These are phyloP conservation scores for Solanum acaule DNA, from an alignment of 257 asterid genomes.

Conservation along the genomic window DNA sequence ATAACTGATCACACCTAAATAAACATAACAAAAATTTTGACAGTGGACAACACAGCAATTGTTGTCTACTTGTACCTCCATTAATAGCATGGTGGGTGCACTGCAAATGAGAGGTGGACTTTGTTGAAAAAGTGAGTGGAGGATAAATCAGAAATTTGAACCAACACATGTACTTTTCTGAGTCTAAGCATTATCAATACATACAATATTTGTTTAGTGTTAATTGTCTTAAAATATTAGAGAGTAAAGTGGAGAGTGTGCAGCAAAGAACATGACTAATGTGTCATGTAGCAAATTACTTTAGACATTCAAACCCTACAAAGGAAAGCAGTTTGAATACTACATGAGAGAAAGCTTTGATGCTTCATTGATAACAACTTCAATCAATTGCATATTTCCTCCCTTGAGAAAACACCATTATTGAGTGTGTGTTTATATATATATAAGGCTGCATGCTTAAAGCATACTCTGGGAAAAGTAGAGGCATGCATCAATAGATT, in stretches of 20 bases:
- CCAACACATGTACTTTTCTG: not conserved
- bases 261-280: conserved; percentile 62
- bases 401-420: not conserved
- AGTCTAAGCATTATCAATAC: not conserved
- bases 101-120: not conserved
- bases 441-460: not conserved
- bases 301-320: conserved; percentile 78
- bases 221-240: not conserved
- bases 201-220: not conserved
- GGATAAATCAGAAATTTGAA: not conserved
- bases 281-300: conserved; percentile 80
- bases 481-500: not conserved
- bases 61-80: not conserved
- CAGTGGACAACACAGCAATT: not conserved
- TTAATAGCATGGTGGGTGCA: not conserved
- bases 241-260: conserved; percentile 37
- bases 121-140: not conserved
- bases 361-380: not conserved
- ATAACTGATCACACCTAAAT: not conserved
- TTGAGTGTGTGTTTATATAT: not conserved
- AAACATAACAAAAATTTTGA: not conserved
- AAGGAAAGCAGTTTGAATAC: not conserved
- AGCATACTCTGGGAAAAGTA: not conserved
- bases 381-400: not conserved
- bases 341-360: not conserved